Base-by-base conservation (phyloP, 345 rosid species). In the Populus pruinosa region DNA sequence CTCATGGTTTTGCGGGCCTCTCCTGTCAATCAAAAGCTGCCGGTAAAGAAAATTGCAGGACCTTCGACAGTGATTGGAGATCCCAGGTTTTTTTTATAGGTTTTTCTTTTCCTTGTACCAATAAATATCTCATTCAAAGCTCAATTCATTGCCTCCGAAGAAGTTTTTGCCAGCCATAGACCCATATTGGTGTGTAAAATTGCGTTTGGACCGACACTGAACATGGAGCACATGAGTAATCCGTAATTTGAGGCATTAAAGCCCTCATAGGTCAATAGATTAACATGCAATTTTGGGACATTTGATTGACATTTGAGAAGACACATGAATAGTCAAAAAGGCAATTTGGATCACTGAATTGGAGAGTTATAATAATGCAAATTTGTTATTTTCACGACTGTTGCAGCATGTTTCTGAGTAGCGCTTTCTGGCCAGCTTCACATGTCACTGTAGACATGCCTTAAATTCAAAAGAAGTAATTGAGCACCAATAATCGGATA, bases 1-100 rank as follows among this genome's bases (percentile, higher is more conserved):
- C 70, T 38, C 55, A 71, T 64, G 79, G 74, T 70, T 44, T 79
- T 43, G 59, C n/a, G 20, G 25, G 43, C 33, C 74, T 76, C 74
- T 71, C 67, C 50, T 70, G 77, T 77, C 78, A 78, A 23, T 18
- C 55, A 20, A 8, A 29, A 1, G 65, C 61, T 65, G 61, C 67
- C 47, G 68, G 65, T 73, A 55, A 66, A 56, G 71, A 73, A 71
- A 18, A 44, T 49, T 21, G 27, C 18, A 49, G 67, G 71, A 74
- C 76, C 83, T 59, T 74, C 65, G 16, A 77, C 67, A 64, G 70
- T 61, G 71, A 39, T 31, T n/a, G 74, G 77, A 70, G 67, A 79
- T 36, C 72, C 83, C 5, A 71, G 18, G 62, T 73, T n/a, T 72
- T 25, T 14, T 61, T 0, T 10, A 12, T 12, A 8, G n/a, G 41